Base-by-base conservation (phyloP, 257 asterid genomes). In the Nicotiana tabacum region DNA sequence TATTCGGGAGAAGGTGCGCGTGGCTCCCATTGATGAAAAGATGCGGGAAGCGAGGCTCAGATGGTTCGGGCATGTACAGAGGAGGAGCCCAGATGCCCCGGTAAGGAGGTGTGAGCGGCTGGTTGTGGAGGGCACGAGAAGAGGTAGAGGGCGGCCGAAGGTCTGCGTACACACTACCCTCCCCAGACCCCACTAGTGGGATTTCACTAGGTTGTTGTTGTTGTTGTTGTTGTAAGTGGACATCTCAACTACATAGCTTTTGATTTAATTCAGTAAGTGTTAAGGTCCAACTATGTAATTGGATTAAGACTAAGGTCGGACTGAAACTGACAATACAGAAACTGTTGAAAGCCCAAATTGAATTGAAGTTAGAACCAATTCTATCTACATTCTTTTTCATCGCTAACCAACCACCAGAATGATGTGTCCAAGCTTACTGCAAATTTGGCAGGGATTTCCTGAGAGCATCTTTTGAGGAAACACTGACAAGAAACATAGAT, bases 391-490 rank as follows among this genome's bases (percentile, higher is more conserved):
- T 74, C 27, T 35, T 48, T 74, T 46, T 74, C 79, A 24, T 74
- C 15, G 24, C 33, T 48, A 72, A 48, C 61, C 62, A 74, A 74
- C 61, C 61, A 24, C 32, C 29, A 21, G 60, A 74, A 60, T 74
- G 79, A 74, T 46, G 79, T 24, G 24, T 74, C 78, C 78, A 7
- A 74, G 39, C 62, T 48, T 74, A 46, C 35, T 43, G 78, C n/a
- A 70, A 70, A 70, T 39, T 70, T 70, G 79, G 13, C 37, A 24
- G 37, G 21, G 60, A 72, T 46, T 46, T 24, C 60, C 60, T 46
- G 60, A 46, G 78, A 12, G 60, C 7, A 32, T 24, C 79, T 72
- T 72, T 46, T 46, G 61, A 46, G 21, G 21, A 10, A 39, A 46
- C 35, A 24, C 39, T 24, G 43, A 27, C 79, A 48, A 48, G 80